Evolutionary conservation across 78 protist genomes (phyloP), one percentile per base, ranked within the genome.

Genomic region (Polysphondylium violaceum): DNA sequence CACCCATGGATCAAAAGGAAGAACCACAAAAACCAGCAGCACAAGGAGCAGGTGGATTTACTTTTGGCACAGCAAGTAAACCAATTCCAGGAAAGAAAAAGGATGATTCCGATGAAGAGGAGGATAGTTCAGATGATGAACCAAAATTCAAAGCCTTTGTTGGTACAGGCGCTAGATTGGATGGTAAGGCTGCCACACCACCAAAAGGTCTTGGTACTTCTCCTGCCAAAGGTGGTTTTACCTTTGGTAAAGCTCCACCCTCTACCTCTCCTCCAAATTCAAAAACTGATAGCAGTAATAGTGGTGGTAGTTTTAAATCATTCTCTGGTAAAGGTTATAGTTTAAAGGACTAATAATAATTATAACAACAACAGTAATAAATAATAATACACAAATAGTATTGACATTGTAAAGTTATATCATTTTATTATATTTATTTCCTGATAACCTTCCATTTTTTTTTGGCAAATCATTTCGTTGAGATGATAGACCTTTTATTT

Each of bases 1-100:
- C 97, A 23, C 97, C 98, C 14, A 36, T 63, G 50, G 97, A 95
- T 61, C 44, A 47, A 14, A 87, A 87, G 60, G 60, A 59, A 9
- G 88, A 40, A 40, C 31, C n/a, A 36, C 7, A 40, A 40, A 60
- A 41, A 3, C 64, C 74, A 23, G 36, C 36, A 1, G 25, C 75
- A 23, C n/a, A 75, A 47, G 14, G 88, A 61, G 31, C 92, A 76
- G 36, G n/a, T 25, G 85, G 83, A 33, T 38, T 72, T 33, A 72
- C 94, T 43, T 74, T 72, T 89, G 90, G 94, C 2, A 38, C 61
- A 2, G 51, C 74, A 17, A 9, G 60, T 7, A 69, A 88, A 50
- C 78, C 53, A 21, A 69, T 76, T 35, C 94, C 85, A 67, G 74
- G 81, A 19, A 76, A 87, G 23, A 71, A 87, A 33, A 50, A 58